Evolutionary conservation across 75 land plant species (phyloP).

Genomic region (Azolla pinnata): DNA sequence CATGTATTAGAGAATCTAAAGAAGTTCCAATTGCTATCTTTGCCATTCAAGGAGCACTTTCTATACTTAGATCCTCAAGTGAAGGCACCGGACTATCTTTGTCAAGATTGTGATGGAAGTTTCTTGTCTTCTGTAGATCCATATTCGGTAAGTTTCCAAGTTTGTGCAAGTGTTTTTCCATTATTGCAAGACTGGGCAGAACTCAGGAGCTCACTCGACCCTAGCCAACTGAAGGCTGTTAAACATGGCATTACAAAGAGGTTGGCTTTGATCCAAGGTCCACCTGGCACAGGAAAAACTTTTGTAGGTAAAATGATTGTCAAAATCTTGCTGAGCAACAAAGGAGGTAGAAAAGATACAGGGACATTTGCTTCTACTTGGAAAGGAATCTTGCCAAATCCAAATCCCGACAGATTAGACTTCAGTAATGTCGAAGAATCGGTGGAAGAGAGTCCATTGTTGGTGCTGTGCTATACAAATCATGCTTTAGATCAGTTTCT

Average conservation of each 20-base stretch:
- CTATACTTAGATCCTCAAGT: slow-evolving; percentile 14
- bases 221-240: slow-evolving; percentile 18
- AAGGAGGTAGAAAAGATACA: too few relatives aligned
- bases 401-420: background rate
- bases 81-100: slow-evolving; percentile 14
- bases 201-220: slow-evolving; percentile 8
- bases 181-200: slow-evolving; percentile 9
- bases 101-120: background rate
- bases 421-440: background rate
- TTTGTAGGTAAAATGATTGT: slow-evolving; percentile 20
- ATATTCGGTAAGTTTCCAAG: background rate
- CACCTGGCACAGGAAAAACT: slow-evolving; percentile 33
- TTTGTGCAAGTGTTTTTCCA: background rate
- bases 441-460: slow-evolving; percentile 8
- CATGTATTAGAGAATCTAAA: slow-evolving; percentile 20
- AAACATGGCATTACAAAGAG: slow-evolving; percentile 26
- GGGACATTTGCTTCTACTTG: too few relatives aligned
- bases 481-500: slow-evolving; percentile 31
- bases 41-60: slow-evolving; percentile 16
- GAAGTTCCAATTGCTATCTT: slow-evolving; percentile 13
- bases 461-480: slow-evolving; percentile 29
- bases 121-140: slow-evolving; percentile 4
- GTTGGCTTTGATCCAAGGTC: slow-evolving; percentile 29
- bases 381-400: background rate
- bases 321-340: slow-evolving; percentile 11